These are phyloP conservation scores for Platanthera zijinensis DNA, from an alignment of 106 monocot genomes.

Conservation along the genomic window DNA sequence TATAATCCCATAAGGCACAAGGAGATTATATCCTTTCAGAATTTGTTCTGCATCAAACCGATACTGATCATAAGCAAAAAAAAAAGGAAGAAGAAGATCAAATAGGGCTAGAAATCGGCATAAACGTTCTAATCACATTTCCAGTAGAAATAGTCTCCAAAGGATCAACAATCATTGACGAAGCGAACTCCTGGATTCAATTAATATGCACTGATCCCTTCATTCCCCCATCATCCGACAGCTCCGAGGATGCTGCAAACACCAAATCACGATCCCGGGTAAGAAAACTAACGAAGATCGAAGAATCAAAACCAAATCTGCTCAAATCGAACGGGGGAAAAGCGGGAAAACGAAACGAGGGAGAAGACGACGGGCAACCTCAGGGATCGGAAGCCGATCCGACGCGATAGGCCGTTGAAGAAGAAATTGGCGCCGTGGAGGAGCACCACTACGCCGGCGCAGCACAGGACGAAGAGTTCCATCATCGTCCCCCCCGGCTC, in stretches of 20 bases:
- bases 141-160: background rate
- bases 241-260: constrained; percentile 14
- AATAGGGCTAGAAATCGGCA: too few relatives aligned
- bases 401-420: constrained; percentile 22
- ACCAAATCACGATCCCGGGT: background rate
- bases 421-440: constrained; percentile 40
- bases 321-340: background rate
- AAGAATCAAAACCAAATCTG: background rate
- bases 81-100: too few relatives aligned
- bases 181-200: background rate
- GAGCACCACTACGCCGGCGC: constrained; percentile 34
- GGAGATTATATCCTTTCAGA: too few relatives aligned
- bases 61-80: too few relatives aligned
- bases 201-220: background rate
- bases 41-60: too few relatives aligned
- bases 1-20: too few relatives aligned
- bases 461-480: constrained; percentile 29
- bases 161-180: background rate
- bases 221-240: background rate
- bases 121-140: background rate
- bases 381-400: constrained; percentile 11
- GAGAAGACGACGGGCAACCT: constrained; percentile 8
- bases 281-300: background rate
- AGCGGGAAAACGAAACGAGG: background rate
- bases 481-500: constrained; percentile 10